Evolutionary conservation across 352 stramenopile genomes (phyloP).

Genomic region (Phytophthora multivora): DNA sequence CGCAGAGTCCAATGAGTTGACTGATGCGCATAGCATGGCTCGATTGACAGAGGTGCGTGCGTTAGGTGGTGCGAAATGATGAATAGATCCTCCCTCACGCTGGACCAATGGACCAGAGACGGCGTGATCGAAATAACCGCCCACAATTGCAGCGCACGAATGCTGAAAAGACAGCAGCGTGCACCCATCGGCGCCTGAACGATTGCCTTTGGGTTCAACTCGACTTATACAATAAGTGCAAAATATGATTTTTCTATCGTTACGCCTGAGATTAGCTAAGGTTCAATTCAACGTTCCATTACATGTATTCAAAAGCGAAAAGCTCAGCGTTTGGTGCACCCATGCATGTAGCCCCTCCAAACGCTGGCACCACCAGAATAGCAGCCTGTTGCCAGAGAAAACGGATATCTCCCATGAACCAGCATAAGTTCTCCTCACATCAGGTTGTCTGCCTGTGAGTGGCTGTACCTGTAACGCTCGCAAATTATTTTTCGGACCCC

Average conservation of each 20-base stretch:
- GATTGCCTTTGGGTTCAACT: background rate
- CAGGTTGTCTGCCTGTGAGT: constrained; percentile 1
- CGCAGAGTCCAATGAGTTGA: constrained; percentile 8
- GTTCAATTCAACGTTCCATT: no score
- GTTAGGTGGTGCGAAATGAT: background rate
- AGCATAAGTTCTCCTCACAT: background rate
- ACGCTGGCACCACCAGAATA: no score
- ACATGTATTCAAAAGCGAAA: no score
- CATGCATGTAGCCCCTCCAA: no score
- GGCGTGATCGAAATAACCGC: background rate
- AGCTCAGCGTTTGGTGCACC: no score
- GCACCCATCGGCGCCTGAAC: constrained; percentile 1
- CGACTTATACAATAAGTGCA: no score
- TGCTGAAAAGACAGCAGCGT: constrained; percentile 1
- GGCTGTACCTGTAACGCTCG: background rate
- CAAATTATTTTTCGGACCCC: no score
- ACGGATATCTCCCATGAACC: background rate
- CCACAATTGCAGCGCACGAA: background rate
- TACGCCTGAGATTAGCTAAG: no score
- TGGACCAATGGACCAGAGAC: background rate
- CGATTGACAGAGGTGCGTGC: background rate
- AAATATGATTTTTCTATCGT: no score
- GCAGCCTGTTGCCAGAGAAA: background rate
- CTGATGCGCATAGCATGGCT: constrained; percentile 5
- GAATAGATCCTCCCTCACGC: constrained; percentile 8